These are phyloP conservation scores for Metschnikowia kofuensis DNA, from an alignment of 805 yeast species.

Conservation along the genomic window DNA sequence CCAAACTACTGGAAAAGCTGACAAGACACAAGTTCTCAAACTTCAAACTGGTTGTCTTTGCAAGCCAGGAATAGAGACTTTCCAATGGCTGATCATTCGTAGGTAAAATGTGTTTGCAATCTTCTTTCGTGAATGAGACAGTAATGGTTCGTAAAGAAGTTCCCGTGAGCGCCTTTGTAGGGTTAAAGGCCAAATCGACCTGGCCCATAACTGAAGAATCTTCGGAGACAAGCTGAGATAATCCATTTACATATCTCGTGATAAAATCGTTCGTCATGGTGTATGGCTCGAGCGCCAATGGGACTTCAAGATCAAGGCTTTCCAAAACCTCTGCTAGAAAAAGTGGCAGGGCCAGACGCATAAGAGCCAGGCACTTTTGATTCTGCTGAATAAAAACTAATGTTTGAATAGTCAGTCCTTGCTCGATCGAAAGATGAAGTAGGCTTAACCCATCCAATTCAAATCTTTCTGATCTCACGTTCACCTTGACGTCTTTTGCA, in stretches of 20 bases:
- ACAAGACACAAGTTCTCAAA: conserved; percentile 7
- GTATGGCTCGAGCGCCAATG: conserved; percentile 7
- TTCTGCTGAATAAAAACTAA: conserved; percentile 8
- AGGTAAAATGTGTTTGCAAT: conserved; percentile 2
- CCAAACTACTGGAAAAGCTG: conserved; percentile 5
- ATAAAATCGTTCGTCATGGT: conserved; percentile 2
- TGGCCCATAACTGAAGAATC: conserved; percentile 8
- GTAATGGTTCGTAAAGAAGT: conserved; percentile 10
- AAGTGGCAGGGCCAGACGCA: conserved; percentile 6
- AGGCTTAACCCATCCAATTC: neutral
- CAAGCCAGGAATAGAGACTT: conserved; percentile 10
- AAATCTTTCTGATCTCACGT: neutral
- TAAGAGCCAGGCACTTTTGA: conserved; percentile 1
- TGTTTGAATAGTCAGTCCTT: conserved; percentile 4
- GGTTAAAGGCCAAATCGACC: conserved; percentile 10
- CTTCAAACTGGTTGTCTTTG: conserved; percentile 9
- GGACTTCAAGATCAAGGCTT: conserved; percentile 8
- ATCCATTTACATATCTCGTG: conserved; percentile 1
- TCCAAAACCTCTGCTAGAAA: conserved; percentile 13
- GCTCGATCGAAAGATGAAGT: conserved; percentile 5
- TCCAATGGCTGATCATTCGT: conserved; percentile 4
- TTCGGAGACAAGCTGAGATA: neutral
- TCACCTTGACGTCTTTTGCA: conserved; percentile 9
- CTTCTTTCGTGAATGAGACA: conserved; percentile 9
- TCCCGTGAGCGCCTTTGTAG: conserved; percentile 6